Conservation (phyloP, 306 rosid species). For the Glycyrrhiza uralensis region DNA sequence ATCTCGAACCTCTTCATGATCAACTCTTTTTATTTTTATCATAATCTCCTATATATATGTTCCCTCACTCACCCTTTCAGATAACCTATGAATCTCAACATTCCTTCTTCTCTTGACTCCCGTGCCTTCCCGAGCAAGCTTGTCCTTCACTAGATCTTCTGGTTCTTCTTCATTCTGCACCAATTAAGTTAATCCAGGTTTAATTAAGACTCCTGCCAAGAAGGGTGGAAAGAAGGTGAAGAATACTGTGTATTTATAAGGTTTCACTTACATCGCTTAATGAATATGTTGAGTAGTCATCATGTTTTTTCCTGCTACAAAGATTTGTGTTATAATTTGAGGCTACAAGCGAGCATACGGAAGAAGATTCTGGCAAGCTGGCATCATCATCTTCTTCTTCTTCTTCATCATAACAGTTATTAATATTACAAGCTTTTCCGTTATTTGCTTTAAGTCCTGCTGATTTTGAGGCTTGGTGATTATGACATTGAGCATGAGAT, state of each 20-base stretch:
- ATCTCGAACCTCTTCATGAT: not conserved
- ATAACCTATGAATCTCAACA: slow-evolving; percentile 29
- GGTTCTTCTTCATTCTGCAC: slow-evolving; percentile 40
- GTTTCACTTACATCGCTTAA: slow-evolving; percentile 31
- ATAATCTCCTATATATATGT: not conserved
- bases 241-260: not conserved
- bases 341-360: slow-evolving; percentile 38
- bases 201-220: not conserved
- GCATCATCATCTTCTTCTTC: too few species aligned
- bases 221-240: not conserved
- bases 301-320: slow-evolving; percentile 18
- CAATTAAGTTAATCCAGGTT: not conserved
- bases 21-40: not conserved
- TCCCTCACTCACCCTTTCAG: slow-evolving; percentile 40
- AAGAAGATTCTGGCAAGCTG: slow-evolving; percentile 28
- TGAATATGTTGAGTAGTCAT: slow-evolving; percentile 18
- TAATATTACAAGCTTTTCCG: slow-evolving; percentile 14
- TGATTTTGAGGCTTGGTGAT: slow-evolving; percentile 25
- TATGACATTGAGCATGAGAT: not conserved
- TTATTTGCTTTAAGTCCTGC: not conserved
- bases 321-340: slow-evolving; percentile 24
- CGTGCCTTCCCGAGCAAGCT: slow-evolving; percentile 18
- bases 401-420: not conserved
- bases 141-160: slow-evolving; percentile 20
- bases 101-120: slow-evolving; percentile 36